Evolutionary conservation across 768 basidiomycete species (phyloP).

Genomic region (Tricholoma sp.): DNA sequence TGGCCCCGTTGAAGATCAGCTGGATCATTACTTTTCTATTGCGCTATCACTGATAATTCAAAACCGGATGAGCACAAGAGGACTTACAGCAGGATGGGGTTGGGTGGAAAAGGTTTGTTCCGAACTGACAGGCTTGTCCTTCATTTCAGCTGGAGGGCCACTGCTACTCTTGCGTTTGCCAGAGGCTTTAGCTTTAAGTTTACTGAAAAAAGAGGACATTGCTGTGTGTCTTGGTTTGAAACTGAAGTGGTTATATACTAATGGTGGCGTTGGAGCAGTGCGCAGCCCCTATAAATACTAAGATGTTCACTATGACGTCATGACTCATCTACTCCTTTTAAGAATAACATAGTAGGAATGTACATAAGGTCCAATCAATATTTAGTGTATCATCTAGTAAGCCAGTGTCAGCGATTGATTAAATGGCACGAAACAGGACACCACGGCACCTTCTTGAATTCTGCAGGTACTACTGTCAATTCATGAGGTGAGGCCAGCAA

Average conservation of each 20-base stretch:
- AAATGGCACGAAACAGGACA: not conserved
- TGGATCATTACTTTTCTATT: slow-evolving; percentile 58
- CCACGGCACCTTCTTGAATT: slow-evolving; percentile 15
- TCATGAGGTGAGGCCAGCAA: not conserved
- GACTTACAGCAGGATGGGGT: slow-evolving; percentile 57
- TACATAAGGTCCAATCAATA: not conserved
- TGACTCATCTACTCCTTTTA: not conserved
- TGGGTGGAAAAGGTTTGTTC: slow-evolving; percentile 47
- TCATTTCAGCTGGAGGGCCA: not conserved
- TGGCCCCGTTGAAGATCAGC: slow-evolving; percentile 39
- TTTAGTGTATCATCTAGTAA: not conserved
- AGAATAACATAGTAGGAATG: too few species aligned
- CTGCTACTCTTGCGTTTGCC: slow-evolving; percentile 7
- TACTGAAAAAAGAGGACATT: slow-evolving; percentile 22
- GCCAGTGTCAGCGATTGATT: not conserved
- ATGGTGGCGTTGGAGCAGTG: not conserved
- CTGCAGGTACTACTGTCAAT: slow-evolving; percentile 1
- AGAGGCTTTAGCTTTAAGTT: slow-evolving; percentile 21
- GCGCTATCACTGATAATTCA: not conserved
- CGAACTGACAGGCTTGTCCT: slow-evolving; percentile 7
- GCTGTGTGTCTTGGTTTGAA: slow-evolving; percentile 2
- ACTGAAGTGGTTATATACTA: not conserved
- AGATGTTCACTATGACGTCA: not conserved
- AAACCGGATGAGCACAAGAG: not conserved
- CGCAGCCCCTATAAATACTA: not conserved